Percentiles rank a stretch among this genome's conserved stretches.
Conservation (phyloP, 106 monocot species). For the Narthecium ossifragum region DNA sequence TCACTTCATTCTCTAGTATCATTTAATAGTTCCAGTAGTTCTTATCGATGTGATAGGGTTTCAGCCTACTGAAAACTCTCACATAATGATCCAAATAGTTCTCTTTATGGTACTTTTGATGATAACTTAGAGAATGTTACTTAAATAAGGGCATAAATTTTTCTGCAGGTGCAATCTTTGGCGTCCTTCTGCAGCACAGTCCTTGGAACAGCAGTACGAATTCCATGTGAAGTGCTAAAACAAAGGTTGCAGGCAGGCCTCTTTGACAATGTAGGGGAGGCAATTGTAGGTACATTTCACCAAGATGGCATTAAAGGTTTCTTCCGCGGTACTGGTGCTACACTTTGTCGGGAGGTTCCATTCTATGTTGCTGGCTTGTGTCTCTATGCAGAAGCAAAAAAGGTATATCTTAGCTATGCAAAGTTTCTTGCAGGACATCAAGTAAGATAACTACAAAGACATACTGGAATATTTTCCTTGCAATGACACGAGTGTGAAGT, state of each 20-base stretch:
- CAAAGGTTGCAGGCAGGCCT: constrained; percentile 68
- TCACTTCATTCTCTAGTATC: no score
- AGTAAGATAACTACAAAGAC: no score
- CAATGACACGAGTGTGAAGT: no score
- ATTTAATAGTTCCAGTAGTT: no score
- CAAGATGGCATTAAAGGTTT: constrained; percentile 87
- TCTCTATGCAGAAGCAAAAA: constrained; percentile 93
- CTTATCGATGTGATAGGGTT: no score
- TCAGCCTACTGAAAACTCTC: no score
- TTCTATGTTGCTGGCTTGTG: constrained; percentile 99
- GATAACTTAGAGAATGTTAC: no score
- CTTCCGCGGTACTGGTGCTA: constrained; percentile 96
- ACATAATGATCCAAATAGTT: no score
- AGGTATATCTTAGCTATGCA: constrained; percentile 51
- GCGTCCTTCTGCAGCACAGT: constrained; percentile 84
- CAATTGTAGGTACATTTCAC: constrained; percentile 73
- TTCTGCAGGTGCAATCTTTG: constrained; percentile 62
- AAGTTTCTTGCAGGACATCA: no score
- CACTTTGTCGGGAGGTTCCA: constrained; percentile 93
- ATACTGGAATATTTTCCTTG: no score
- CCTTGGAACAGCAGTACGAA: constrained; percentile 65
- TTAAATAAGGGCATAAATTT: no score
- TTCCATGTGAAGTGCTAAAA: constrained; percentile 77
- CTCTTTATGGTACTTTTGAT: no score
- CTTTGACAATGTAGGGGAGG: constrained; percentile 94